Evolutionary conservation across 306 rosid genomes (phyloP), one percentile per base, ranked within the genome.

Genomic region (Fragaria ananassa): DNA sequence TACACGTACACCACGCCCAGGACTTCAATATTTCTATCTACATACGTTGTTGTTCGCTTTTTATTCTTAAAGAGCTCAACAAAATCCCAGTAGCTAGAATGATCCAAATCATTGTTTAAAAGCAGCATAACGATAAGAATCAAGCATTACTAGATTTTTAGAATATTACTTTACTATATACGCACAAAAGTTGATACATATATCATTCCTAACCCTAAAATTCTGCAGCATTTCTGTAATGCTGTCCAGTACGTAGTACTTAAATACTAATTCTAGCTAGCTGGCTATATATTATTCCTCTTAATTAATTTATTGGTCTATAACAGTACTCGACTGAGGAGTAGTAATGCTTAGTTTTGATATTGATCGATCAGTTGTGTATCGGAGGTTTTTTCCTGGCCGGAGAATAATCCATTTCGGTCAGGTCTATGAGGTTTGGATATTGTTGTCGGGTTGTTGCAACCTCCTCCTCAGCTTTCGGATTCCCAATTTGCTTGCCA

Each of bases 341-440:
- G 17, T 2, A 63, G 25, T 42, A 21, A 25, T 45, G 2, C 11
- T 34, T 53, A 0, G 5, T 42, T 42, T 15, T 12, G 14, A n/a
- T n/a, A 54, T n/a, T 10, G 29, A 66, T 86, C 81, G 29, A 66
- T 86, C 81, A 93, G 82, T 91, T 93, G 84, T 91, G 95, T 86
- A 90, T 93, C 0, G 98, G 96, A 81, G 96, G 81, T 85, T 91
- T 91, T 91, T 88, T 82, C 76, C 85, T 86, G 10, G 96, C 95
- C 45, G 98, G 91, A 81, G 98, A 89, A 81, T 91, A 93, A 81
- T 93, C 98, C 98, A 93, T 89, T 84, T 91, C 98, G 71, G 88
- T 82, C 68, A 91, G 82, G 81, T 91, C 91, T 75, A 77, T 77
- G 34, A 75, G 67, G 70, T 90, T 87, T 23, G 84, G 81, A 75